Evolutionary conservation across 2,329 filamentous ascomycete genomes (phyloP).

Genomic region (Chaetomium strumarium): DNA sequence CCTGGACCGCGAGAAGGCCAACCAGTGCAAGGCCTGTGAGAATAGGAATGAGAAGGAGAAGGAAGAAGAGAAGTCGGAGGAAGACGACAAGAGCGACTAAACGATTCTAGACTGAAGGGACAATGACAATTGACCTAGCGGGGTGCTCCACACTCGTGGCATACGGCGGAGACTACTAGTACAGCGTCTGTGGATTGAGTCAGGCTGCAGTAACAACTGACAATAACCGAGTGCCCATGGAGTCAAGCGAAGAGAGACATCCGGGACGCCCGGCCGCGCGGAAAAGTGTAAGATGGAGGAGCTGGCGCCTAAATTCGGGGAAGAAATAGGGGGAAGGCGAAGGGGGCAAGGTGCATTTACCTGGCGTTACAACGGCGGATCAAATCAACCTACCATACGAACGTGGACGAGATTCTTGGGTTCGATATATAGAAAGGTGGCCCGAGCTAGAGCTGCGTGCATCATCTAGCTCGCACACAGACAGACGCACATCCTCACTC

Average conservation of each 20-base stretch:
- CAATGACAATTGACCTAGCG: too few species aligned
- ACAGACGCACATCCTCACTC: too few species aligned
- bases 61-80: conserved; percentile 45
- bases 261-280: background rate
- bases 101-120: background rate
- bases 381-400: background rate
- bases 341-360: background rate
- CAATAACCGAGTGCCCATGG: too few species aligned
- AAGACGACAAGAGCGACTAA: conserved; percentile 28
- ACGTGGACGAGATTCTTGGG: too few species aligned
- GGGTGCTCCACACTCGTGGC: too few species aligned
- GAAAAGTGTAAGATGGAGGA: background rate
- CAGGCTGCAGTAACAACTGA: too few species aligned
- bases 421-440: too few species aligned
- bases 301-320: background rate
- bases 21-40: conserved; percentile 61
- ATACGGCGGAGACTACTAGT: too few species aligned
- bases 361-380: conserved; percentile 1
- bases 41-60: conserved; percentile 45
- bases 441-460: too few species aligned
- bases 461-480: too few species aligned
- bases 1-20: conserved; percentile 67
- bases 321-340: background rate
- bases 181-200: too few species aligned
- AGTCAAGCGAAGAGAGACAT: too few species aligned